phyloP scores from a whole-genome alignment of 1,284 basidiomycete genomes.

The Lentinus polychrous region DNA sequence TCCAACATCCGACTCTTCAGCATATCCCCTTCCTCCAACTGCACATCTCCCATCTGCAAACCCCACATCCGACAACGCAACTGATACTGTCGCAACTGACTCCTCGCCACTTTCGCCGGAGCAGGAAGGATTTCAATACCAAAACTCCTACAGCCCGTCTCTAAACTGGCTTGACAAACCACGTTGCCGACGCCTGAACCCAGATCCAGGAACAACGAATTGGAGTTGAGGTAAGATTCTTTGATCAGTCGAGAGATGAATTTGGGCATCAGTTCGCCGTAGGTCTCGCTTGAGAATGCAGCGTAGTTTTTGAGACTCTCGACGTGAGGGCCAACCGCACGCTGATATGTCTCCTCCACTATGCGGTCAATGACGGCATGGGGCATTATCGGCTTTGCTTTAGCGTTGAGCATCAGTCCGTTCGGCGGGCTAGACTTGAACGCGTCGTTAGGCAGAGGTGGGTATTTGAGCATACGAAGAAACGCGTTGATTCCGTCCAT shows the following conservation, averaged over 20 bases:
- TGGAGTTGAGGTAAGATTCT: slow-evolving; percentile 47
- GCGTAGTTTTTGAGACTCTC: slow-evolving; percentile 58
- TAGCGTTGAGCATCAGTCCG: slow-evolving; percentile 37
- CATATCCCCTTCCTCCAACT: slow-evolving; percentile 72
- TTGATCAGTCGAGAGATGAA: slow-evolving; percentile 60
- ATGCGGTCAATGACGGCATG: slow-evolving; percentile 57
- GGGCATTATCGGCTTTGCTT: slow-evolving; percentile 48
- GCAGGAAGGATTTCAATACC: slow-evolving; percentile 61
- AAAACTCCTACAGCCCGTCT: slow-evolving; percentile 67
- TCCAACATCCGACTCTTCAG: slow-evolving; percentile 51
- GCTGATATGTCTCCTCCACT: slow-evolving; percentile 75
- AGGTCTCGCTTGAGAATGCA: slow-evolving; percentile 69
- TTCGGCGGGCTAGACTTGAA: slow-evolving; percentile 41
- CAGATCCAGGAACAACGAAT: slow-evolving; percentile 67
- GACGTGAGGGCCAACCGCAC: slow-evolving; percentile 67
- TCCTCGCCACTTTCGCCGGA: slow-evolving; percentile 57
- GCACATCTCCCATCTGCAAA: slow-evolving; percentile 55
- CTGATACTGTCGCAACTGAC: slow-evolving; percentile 55
- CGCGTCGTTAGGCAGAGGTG: slow-evolving; percentile 40
- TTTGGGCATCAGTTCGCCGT: slow-evolving; percentile 70
- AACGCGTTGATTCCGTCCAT: slow-evolving; percentile 53
- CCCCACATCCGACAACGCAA: slow-evolving; percentile 75
- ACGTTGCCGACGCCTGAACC: slow-evolving; percentile 77
- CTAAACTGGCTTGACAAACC: slow-evolving; percentile 66
- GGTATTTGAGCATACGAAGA: slow-evolving; percentile 57